Percentiles rank a stretch among this genome's conserved stretches.
Evolutionary conservation across 495 filamentous ascomycete genomes (phyloP).

Genomic region (Chaetomium tenue): DNA sequence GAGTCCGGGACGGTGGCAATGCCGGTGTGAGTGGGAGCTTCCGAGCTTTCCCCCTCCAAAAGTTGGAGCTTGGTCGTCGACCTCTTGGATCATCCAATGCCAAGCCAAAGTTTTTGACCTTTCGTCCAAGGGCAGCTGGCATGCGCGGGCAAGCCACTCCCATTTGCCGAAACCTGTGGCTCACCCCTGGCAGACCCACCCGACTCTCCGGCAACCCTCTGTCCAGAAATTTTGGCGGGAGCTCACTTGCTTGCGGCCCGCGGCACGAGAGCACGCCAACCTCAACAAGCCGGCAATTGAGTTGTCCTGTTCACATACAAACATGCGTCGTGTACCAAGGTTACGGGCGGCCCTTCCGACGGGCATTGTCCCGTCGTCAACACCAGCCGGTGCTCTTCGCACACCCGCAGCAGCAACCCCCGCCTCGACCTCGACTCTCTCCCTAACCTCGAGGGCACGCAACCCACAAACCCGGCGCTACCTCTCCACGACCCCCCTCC

Average conservation of each 20-base stretch:
- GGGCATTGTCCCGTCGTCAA: slow-evolving; percentile 27
- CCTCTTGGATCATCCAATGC: slow-evolving; percentile 31
- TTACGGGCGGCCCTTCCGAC: slow-evolving; percentile 28
- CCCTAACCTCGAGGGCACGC: not conserved
- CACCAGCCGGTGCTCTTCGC: slow-evolving; percentile 20
- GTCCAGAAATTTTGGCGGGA: slow-evolving; percentile 25
- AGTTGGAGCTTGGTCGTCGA: slow-evolving; percentile 22
- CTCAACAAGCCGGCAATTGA: slow-evolving; percentile 20
- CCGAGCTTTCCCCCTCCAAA: slow-evolving; percentile 12
- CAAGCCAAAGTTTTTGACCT: slow-evolving; percentile 30
- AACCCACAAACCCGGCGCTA: slow-evolving; percentile 24
- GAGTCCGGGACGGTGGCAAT: not conserved
- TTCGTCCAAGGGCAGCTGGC: not conserved
- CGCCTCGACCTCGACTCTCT: not conserved
- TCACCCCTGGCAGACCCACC: slow-evolving; percentile 14
- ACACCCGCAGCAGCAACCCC: slow-evolving; percentile 19
- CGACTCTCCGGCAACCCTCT: not conserved
- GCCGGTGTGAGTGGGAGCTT: slow-evolving; percentile 19
- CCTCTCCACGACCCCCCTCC: slow-evolving; percentile 22
- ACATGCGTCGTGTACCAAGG: slow-evolving; percentile 36
- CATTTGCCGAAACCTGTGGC: slow-evolving; percentile 14
- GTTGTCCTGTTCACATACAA: not conserved
- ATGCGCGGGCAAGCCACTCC: not conserved
- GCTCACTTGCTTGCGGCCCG: slow-evolving; percentile 11
- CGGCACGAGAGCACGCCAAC: slow-evolving; percentile 5